Evolutionary conservation across 306 rosid species (phyloP).

Genomic region (Sindora glabra): DNA sequence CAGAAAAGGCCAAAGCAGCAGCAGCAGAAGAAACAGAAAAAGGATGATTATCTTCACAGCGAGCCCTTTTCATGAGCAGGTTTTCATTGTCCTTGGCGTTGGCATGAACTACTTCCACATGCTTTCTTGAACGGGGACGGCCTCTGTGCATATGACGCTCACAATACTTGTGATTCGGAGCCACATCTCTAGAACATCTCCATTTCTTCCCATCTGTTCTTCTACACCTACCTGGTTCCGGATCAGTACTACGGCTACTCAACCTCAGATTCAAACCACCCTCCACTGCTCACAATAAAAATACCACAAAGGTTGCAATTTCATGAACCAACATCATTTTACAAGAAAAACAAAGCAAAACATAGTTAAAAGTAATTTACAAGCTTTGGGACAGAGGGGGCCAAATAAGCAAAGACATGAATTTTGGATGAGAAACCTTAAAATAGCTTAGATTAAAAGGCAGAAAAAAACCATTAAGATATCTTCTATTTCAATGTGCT

Average conservation of each 20-base stretch:
- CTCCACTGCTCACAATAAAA: slow-evolving; percentile 21
- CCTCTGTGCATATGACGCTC: slow-evolving; percentile 92
- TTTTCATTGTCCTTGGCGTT: background rate
- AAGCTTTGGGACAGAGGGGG: too few relatives aligned
- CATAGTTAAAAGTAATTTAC: too few relatives aligned
- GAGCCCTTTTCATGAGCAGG: slow-evolving; percentile 35
- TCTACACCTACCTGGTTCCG: slow-evolving; percentile 67
- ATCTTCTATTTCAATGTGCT: background rate
- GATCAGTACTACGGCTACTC: slow-evolving; percentile 43
- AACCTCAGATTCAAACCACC: slow-evolving; percentile 46
- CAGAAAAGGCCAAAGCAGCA: slow-evolving; percentile 14
- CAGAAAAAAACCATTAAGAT: too few relatives aligned
- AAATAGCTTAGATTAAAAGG: too few relatives aligned
- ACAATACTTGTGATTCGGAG: slow-evolving; percentile 66
- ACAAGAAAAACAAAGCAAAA: background rate
- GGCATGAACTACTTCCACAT: slow-evolving; percentile 74
- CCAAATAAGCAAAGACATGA: too few relatives aligned
- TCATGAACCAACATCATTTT: slow-evolving; percentile 11
- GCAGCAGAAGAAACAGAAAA: slow-evolving; percentile 18
- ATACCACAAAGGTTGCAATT: background rate
- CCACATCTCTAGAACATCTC: slow-evolving; percentile 82
- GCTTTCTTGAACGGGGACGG: slow-evolving; percentile 98
- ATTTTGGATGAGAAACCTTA: too few relatives aligned
- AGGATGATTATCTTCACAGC: slow-evolving; percentile 34
- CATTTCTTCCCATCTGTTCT: slow-evolving; percentile 90